Evolutionary conservation across 2,329 filamentous ascomycete genomes (phyloP), one percentile per base, ranked within the genome.

Genomic region (Xylariaceae sp.): DNA sequence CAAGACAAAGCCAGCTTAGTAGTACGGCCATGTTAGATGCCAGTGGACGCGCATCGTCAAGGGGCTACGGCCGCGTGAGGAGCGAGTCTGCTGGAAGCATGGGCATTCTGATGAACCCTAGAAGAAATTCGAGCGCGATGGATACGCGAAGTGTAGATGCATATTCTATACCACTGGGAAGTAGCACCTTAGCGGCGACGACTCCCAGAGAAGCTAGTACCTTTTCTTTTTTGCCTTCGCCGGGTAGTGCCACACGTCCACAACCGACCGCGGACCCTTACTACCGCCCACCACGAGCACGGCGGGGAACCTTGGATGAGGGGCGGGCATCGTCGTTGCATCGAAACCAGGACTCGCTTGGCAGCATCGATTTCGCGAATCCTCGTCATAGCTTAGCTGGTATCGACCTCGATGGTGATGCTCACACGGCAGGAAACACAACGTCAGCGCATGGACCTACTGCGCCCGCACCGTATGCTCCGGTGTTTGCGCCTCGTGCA

Each of bases 1-100:
- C 87, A 7, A 83, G 90, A 54, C 85, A 88, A 63, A 97, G 90
- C 66, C 88, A 94, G 69, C 80, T 89, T 48, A 96, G 90, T 5
- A 90, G 85, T 58, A 82, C 88, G 33, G 89, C 85, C 16, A 97
- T 97, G 81, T 75, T 97, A 47, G 81, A 82, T 18, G 47, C 56
- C 53, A 74, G 81, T 33, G 86, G 89, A 13, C 83, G 84, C 44
- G 80, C 84, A 36, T 80, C 83, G 50, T 87, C 89, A 64, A 78
- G 69, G 12, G 80, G 82, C 13, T 85, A 83, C 58, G 80, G 82
- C 13, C 77, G 81, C 52, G 63, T 84, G 10, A 75, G 83, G 65
- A 86, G 82, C 65, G 79, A 82, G 64, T 86, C 83, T 14, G 80
- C 77, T 31, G 81, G 78, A 44, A 85, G 82, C 61, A 76, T 83